These are phyloP conservation scores for Polytrichum commune DNA, from an alignment of 225 moss, liverwort and hornwort genomes.

Conservation along the genomic window DNA sequence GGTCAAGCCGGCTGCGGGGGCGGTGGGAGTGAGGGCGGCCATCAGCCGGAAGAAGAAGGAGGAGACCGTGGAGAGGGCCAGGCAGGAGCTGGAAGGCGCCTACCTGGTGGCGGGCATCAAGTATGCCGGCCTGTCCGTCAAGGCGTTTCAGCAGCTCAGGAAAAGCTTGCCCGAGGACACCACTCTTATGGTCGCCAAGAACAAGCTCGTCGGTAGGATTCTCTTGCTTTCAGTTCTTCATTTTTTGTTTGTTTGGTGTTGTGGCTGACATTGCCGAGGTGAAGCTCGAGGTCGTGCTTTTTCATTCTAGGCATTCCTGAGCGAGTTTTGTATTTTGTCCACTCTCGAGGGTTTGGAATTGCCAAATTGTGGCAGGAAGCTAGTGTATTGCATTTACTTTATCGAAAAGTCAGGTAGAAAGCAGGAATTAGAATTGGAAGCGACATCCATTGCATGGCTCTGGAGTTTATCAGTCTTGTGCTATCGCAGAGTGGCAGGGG, in stretches of 20 bases:
- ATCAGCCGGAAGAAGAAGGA: slow-evolving; percentile 88
- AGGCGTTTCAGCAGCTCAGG: slow-evolving; percentile 77
- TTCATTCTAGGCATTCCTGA: not conserved
- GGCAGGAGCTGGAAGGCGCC: slow-evolving; percentile 84
- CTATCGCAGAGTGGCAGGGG: too few relatives aligned
- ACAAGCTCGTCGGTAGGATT: slow-evolving; percentile 77
- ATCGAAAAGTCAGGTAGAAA: too few relatives aligned
- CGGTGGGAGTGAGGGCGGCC: slow-evolving; percentile 61
- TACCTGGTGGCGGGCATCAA: slow-evolving; percentile 80
- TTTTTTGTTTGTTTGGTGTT: too few relatives aligned
- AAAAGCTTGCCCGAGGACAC: slow-evolving; percentile 62
- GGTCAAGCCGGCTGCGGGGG: not conserved
- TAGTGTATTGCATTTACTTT: too few relatives aligned
- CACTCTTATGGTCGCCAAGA: slow-evolving; percentile 91
- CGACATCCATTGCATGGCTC: too few relatives aligned
- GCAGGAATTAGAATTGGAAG: too few relatives aligned
- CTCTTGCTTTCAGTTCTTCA: too few relatives aligned
- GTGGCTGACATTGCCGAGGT: too few relatives aligned
- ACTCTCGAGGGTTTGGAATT: not conserved
- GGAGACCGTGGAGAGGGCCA: slow-evolving; percentile 82
- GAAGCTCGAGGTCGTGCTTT: not conserved
- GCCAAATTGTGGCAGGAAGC: not conserved
- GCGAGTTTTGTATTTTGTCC: not conserved
- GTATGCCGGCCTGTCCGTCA: slow-evolving; percentile 74
- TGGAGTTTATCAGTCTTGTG: too few relatives aligned